Base-by-base conservation (phyloP, 2,329 filamentous ascomycete species). In the Venturia oleaginea region DNA sequence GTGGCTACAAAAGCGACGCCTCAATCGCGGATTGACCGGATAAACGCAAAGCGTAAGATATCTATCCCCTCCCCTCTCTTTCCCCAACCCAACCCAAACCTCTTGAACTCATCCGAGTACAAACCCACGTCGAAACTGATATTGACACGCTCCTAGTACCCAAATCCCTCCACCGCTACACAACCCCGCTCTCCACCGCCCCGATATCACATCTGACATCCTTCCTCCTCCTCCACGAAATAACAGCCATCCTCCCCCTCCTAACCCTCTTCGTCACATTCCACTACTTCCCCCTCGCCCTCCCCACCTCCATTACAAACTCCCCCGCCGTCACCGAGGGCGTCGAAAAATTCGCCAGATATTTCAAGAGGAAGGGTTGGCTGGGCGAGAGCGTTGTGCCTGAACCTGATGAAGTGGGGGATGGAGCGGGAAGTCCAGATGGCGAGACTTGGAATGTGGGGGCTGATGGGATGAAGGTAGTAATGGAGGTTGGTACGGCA, bases 181-280 rank as follows among this genome's bases (percentile, higher is more conserved):
- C 90, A 0, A 76, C 79, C 0, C 85, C 86, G 0, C 84, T 99
- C 3, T 84, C 87, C 65, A 81, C 83, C 64, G 92, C 92, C 0
- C 94, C 94, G 0, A 76, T 92, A 55, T 90, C 90, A 0, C 91
- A 97, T 76, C 81, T 96, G 51, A 85, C 88, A 1, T 87, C 93
- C 0, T 99, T 99, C 74, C 80, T 97, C 13, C 79, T 97, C 46
- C 82, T 99, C 0, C 94, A 99, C 78, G 94, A 99, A 76, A 74
- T 97, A 55, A 97, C 94, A 0, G 93, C 94, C 11, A 78, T 97
- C 13, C 75, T 93, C 1, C 93, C 93, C 0, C 77, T 97, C 0
- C 74, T 95, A 46, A 87, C 84, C 0, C 82, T 97, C 0, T 86
- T 90, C 27, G 86, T 82, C 0, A 73, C 85, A 1, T 96, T 99